Conservation (phyloP, 208 protist species). For the Eutreptiella sp. region DNA sequence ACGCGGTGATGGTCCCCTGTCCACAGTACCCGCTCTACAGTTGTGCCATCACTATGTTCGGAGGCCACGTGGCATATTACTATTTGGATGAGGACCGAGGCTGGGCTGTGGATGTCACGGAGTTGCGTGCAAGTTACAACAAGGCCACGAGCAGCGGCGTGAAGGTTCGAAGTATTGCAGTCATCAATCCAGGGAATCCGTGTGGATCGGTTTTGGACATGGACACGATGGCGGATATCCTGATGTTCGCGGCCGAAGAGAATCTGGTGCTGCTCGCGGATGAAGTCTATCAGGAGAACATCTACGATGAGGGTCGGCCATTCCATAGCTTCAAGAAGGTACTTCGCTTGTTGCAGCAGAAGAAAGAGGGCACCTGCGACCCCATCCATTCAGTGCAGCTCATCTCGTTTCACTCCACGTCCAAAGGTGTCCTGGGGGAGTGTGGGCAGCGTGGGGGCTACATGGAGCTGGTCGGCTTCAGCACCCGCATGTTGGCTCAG, state of each 20-base stretch:
- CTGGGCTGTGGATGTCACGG: conserved; percentile 71
- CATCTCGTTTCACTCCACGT: conserved; percentile 92
- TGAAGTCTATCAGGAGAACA: conserved; percentile 99
- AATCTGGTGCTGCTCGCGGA: conserved; percentile 92
- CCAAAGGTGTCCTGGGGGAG: conserved; percentile 97
- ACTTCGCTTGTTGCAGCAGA: too few relatives aligned
- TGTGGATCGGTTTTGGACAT: conserved; percentile 81
- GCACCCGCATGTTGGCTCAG: conserved; percentile 56
- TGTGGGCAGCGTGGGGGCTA: conserved; percentile 97
- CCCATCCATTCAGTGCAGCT: conserved; percentile 60
- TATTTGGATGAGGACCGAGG: conserved; percentile 82
- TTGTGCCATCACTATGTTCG: conserved; percentile 87
- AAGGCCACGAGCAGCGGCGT: conserved; percentile 49
- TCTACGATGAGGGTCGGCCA: conserved; percentile 77
- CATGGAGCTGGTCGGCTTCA: conserved; percentile 78
- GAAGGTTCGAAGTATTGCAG: conserved; percentile 82
- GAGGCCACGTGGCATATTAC: conserved; percentile 81
- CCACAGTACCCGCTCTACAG: conserved; percentile 99
- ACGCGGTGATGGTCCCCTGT: conserved; percentile 92
- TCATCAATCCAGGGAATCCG: conserved; percentile 99
- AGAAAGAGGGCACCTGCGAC: too few relatives aligned
- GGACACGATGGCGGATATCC: conserved; percentile 66
- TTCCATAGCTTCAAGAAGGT: conserved; percentile 90
- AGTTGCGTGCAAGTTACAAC: conserved; percentile 56
- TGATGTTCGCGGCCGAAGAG: conserved; percentile 54